These are phyloP conservation scores for Beauveria pseudobassiana DNA, from an alignment of 2,329 filamentous ascomycete species.

Conservation along the genomic window DNA sequence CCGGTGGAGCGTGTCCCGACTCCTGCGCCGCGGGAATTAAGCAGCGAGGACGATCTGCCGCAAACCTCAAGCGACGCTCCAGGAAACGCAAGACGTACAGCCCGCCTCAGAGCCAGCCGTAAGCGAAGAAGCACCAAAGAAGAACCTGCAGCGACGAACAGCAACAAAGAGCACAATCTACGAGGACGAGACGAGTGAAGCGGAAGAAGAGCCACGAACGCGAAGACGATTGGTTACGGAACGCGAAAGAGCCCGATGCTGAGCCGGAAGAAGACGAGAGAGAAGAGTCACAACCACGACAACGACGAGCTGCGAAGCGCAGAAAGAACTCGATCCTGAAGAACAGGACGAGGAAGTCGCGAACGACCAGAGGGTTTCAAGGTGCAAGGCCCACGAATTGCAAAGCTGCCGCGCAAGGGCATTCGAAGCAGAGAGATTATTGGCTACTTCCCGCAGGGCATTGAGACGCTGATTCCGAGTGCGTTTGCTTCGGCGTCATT, in stretches of 20 bases:
- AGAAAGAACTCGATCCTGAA: slow-evolving; percentile 2
- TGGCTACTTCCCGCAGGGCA: slow-evolving; percentile 25
- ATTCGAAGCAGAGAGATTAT: slow-evolving; percentile 42
- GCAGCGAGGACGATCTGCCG: slow-evolving; percentile 5
- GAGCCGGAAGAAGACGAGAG: not conserved
- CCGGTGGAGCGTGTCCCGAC: not conserved
- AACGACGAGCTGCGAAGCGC: not conserved
- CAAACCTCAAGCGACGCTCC: not conserved
- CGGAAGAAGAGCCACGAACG: not conserved
- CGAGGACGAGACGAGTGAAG: not conserved
- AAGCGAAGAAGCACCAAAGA: not conserved
- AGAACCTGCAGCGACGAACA: not conserved
- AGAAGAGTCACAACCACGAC: not conserved
- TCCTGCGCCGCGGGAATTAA: not conserved
- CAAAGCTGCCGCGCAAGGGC: slow-evolving; percentile 33
- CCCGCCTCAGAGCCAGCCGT: not conserved
- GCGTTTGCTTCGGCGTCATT: slow-evolving; percentile 16
- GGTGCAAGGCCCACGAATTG: slow-evolving; percentile 27
- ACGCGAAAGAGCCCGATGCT: not conserved
- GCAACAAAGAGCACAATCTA: not conserved
- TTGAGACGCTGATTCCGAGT: slow-evolving; percentile 12
- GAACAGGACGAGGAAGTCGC: not conserved
- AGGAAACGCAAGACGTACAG: not conserved
- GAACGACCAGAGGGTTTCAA: not conserved
- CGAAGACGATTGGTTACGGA: not conserved